A percentile compares a stretch with the other conserved stretches of the same genome.
Conservation (phyloP, 208 protist genomes). For the Acanthamoeba triangularis region DNA sequence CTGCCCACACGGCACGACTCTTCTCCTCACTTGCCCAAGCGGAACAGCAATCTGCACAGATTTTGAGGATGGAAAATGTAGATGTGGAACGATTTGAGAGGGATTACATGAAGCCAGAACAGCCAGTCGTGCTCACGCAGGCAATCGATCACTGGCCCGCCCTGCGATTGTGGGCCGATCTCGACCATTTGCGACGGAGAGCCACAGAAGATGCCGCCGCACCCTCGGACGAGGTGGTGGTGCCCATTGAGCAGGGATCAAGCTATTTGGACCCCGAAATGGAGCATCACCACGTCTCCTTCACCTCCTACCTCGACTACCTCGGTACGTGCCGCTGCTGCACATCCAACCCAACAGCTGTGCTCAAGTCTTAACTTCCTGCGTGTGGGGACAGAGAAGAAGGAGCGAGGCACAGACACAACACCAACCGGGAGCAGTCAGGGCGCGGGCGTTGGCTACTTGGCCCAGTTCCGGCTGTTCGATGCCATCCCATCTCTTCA, state of each 20-base stretch:
- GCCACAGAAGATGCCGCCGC: background rate
- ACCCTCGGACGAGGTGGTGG: background rate
- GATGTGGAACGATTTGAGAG: background rate
- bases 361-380: background rate
- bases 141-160: background rate
- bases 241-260: background rate
- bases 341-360: background rate
- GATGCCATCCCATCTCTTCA: background rate
- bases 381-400: background rate
- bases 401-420: background rate
- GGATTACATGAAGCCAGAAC: background rate
- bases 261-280: background rate
- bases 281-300: background rate
- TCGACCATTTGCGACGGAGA: background rate
- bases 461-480: constrained; percentile 20
- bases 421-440: background rate
- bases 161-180: background rate
- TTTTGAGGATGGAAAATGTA: background rate
- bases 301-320: background rate
- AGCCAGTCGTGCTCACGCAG: background rate
- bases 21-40: too few relatives aligned
- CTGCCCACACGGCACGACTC: too few relatives aligned
- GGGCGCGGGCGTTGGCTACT: background rate
- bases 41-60: too few relatives aligned
- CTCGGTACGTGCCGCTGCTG: background rate